Evolutionary conservation across 2,329 filamentous ascomycete genomes (phyloP).

Genomic region (Stagonosporopsis rhizophila): DNA sequence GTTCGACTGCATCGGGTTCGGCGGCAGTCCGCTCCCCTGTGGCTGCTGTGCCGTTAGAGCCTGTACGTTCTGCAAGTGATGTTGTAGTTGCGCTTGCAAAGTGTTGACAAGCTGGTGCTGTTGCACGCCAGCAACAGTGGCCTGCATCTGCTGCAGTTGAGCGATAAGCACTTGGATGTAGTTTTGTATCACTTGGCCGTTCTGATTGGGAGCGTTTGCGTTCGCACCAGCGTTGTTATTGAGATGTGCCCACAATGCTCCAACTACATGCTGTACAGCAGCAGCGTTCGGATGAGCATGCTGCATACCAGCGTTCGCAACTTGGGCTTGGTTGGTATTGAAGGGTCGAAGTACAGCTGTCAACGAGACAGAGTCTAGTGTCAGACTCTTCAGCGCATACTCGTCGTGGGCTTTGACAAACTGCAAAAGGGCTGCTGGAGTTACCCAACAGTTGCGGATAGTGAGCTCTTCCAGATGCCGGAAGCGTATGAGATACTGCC

Average conservation of each 20-base stretch:
- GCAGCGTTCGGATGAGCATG: conserved; percentile 1
- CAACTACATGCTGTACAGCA: conserved; percentile 1
- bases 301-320: conserved; percentile 1
- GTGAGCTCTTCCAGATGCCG: conserved; percentile 66
- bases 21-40: not conserved
- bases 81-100: conserved; percentile 27
- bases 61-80: conserved; percentile 19
- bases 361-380: conserved; percentile 70
- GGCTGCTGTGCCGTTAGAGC: conserved; percentile 1
- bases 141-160: conserved; percentile 34
- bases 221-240: conserved; percentile 23
- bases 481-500: conserved; percentile 56
- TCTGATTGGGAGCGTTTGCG: not conserved
- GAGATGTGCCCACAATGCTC: not conserved
- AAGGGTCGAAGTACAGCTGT: conserved; percentile 46
- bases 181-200: conserved; percentile 15
- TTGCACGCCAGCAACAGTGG: conserved; percentile 22
- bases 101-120: conserved; percentile 22
- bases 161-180: conserved; percentile 28
- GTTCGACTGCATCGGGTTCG: conserved; percentile 2
- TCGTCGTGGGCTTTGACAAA: conserved; percentile 60
- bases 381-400: conserved; percentile 60
- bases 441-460: conserved; percentile 73
- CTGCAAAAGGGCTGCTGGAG: conserved; percentile 63
- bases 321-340: conserved; percentile 14